These are phyloP conservation scores for Fusarium begoniae DNA, from an alignment of 2,329 filamentous ascomycete species.

Conservation along the genomic window DNA sequence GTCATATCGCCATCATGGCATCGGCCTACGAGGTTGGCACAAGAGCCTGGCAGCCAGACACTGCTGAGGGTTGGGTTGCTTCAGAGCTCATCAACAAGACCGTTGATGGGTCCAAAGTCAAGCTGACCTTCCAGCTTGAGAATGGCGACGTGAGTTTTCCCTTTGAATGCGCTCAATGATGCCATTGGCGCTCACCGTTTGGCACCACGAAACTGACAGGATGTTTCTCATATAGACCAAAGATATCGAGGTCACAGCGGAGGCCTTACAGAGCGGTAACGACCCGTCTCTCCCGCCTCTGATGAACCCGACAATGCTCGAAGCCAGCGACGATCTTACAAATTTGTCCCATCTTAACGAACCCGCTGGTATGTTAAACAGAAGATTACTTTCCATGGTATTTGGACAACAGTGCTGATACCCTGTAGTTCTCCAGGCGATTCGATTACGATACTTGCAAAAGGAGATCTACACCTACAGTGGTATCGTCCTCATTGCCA, in stretches of 20 bases:
- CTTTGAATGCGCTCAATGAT: neutral
- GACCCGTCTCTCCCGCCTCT: constrained; percentile 85
- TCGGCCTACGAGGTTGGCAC: constrained; percentile 96
- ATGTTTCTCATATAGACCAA: constrained; percentile 63
- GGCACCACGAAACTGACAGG: constrained; percentile 15
- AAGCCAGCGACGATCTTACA: constrained; percentile 97
- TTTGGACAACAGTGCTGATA: constrained; percentile 31
- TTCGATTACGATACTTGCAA: constrained; percentile 94
- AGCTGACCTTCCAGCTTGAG: constrained; percentile 86
- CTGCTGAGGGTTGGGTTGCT: constrained; percentile 95
- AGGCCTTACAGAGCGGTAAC: constrained; percentile 79
- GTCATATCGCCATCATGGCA: constrained; percentile 71
- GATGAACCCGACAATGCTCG: constrained; percentile 98
- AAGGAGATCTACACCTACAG: constrained; percentile 99
- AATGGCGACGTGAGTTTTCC: constrained; percentile 81
- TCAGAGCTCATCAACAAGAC: constrained; percentile 92
- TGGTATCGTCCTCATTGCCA: constrained; percentile 97
- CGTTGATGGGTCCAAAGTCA: constrained; percentile 85
- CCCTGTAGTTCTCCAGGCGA: constrained; percentile 87
- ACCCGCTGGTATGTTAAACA: constrained; percentile 76
- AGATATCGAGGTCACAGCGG: constrained; percentile 78
- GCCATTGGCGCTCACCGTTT: neutral
- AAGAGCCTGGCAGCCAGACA: constrained; percentile 97
- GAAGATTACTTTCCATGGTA: neutral
- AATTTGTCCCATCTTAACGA: constrained; percentile 98